Percentiles rank a stretch among this genome's conserved stretches.
Evolutionary conservation across 257 asterid genomes (phyloP).

Genomic region (Fraxinus excelsior): DNA sequence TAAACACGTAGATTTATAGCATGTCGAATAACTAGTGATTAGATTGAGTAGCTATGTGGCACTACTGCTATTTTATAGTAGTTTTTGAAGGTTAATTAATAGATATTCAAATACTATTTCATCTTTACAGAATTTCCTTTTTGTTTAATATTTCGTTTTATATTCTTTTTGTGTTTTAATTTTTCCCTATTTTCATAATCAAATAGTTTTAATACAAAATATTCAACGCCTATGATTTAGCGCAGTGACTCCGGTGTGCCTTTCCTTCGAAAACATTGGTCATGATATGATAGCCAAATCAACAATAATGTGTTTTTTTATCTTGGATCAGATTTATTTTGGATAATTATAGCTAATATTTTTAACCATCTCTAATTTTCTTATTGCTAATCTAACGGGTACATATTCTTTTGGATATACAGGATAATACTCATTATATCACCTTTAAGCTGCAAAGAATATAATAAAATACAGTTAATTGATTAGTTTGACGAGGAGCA

Average conservation of each 20-base stretch:
- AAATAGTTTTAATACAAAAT: neutral
- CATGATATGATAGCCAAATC: neutral
- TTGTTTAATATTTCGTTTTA: neutral
- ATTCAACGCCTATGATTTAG: neutral
- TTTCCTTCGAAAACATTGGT: neutral
- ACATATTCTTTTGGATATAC: neutral
- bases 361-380: neutral
- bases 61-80: neutral
- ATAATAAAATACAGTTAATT: neutral
- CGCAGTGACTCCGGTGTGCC: neutral
- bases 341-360: neutral
- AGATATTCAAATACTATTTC: neutral
- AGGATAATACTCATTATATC: neutral
- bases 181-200: neutral
- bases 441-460: neutral
- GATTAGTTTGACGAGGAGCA: constrained; percentile 1
- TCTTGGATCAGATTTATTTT: neutral
- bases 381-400: neutral
- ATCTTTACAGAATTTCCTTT: neutral
- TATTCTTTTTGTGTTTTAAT: neutral
- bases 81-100: neutral
- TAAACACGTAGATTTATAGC: too few species aligned
- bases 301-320: neutral
- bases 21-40: neutral
- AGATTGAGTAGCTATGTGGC: neutral